Evolutionary conservation across 805 yeast genomes (phyloP), one percentile per base, ranked within the genome.

Genomic region (Tetrapisispora fleetii): DNA sequence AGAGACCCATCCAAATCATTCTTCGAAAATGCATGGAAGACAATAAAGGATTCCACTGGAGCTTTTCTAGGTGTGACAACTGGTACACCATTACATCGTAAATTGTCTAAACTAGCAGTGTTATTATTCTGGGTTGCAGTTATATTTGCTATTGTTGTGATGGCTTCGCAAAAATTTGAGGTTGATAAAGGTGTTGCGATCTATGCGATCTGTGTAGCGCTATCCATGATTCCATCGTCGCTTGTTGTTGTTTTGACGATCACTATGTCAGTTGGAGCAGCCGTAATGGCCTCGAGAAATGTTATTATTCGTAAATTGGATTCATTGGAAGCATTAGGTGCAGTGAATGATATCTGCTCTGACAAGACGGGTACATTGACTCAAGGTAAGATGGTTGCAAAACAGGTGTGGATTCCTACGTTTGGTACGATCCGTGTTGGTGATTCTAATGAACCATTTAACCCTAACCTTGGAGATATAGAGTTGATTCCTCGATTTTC

Each of bases 151-250:
- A 80, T 88, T 49, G 79, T 88, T 18, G 95, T 85, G 3, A 83
- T 87, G 95, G 95, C 81, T 2, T 79, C 93, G 10, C 95, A 87
- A 66, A 76, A 76, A 51, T 80, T 86, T 65, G 58, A 69, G 13
- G 95, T 87, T n/a, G 80, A 78, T 54, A 77, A 74, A 49, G 88
- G 86, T 56, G 93, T 87, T 36, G 95, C 95, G 14, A 80, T 87
- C 44, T 87, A 87, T 61, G 95, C 96, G 24, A 82, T 88, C 58
- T 87, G 95, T 68, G 90, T 85, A 43, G 99, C 99, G 1, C 95
- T 93, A 22, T 98, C 99, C 42, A 98, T 98, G 40, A 93, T 93
- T 58, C 99, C 99, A 1, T 98, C 95, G 64, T 98, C 99, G 40
- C 76, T 93, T 56, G 99, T 98, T 1, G 95, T 93, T 54, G 95